phyloP scores from a whole-genome alignment of 2,329 filamentous ascomycete species.

The Claviceps paspali region DNA sequence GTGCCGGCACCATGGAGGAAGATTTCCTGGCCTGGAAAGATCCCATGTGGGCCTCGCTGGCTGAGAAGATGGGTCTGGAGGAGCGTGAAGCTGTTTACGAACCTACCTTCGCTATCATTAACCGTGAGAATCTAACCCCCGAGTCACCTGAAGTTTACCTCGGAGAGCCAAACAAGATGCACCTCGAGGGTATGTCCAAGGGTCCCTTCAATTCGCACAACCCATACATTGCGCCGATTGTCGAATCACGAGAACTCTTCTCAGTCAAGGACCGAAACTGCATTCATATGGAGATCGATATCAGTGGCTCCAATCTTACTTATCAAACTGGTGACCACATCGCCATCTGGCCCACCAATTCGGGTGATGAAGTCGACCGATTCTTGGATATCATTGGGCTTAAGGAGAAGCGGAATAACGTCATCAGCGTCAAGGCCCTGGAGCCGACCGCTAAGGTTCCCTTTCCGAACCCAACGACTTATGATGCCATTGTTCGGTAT shows the following conservation, averaged over 20 bases:
- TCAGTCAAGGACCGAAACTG: conserved; percentile 83
- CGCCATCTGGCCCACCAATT: conserved; percentile 92
- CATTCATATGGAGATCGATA: conserved; percentile 87
- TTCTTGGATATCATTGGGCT: conserved; percentile 71
- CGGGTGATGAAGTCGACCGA: conserved; percentile 80
- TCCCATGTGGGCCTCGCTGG: conserved; percentile 86
- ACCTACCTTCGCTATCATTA: conserved; percentile 70
- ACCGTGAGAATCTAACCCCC: conserved; percentile 56
- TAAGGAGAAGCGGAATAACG: conserved; percentile 58
- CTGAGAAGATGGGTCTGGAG: conserved; percentile 72
- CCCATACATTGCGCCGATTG: conserved; percentile 88
- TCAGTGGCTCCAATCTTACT: conserved; percentile 73
- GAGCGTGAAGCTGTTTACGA: conserved; percentile 96
- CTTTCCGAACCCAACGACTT: conserved; percentile 93
- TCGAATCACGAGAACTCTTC: conserved; percentile 83
- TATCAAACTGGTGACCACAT: conserved; percentile 98
- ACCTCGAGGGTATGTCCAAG: conserved; percentile 69
- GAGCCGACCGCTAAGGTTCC: conserved; percentile 95
- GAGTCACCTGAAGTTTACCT: conserved; percentile 78
- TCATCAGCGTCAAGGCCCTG: conserved; percentile 78
- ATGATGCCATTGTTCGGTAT: conserved; percentile 83
- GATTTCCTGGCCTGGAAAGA: conserved; percentile 99
- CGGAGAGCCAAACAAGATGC: conserved; percentile 91
- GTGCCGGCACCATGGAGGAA: conserved; percentile 98
- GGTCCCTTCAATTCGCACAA: conserved; percentile 95